Percentiles rank a stretch among this genome's conserved stretches.
Evolutionary conservation across 2,329 filamentous ascomycete genomes (phyloP).

Genomic region (Xylaria sp.): DNA sequence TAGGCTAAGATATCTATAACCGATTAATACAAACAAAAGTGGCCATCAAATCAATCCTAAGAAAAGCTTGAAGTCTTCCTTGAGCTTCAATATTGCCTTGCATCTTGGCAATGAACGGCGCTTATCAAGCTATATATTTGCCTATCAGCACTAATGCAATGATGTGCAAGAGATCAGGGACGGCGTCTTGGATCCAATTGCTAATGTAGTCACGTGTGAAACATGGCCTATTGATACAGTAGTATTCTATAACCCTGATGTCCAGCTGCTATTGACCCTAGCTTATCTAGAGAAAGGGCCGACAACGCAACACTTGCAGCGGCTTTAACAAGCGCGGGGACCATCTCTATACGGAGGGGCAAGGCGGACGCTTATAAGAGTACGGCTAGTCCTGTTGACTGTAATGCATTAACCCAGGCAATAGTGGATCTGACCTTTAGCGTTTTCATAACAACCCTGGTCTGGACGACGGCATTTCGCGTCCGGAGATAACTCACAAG

Average conservation of each 20-base stretch:
- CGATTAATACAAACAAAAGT: neutral
- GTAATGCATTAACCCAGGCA: constrained; percentile 16
- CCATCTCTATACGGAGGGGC: constrained; percentile 11
- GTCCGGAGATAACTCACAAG: constrained; percentile 2
- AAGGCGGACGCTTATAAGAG: neutral
- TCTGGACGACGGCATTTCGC: neutral
- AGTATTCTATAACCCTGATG: neutral
- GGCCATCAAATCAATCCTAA: neutral
- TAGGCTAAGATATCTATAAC: constrained; percentile 4
- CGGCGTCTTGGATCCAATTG: neutral
- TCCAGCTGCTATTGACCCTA: neutral
- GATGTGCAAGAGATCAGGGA: constrained; percentile 19
- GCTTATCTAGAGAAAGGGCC: constrained; percentile 20
- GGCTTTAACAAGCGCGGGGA: constrained; percentile 14
- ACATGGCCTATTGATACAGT: neutral
- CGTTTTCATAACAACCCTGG: neutral
- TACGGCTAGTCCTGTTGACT: neutral
- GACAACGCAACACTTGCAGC: constrained; percentile 3
- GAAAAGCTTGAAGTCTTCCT: neutral
- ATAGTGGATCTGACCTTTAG: neutral
- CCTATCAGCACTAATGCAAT: constrained; percentile 4
- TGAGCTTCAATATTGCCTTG: neutral
- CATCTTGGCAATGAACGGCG: neutral
- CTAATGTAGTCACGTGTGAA: constrained; percentile 4
- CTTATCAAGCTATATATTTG: constrained; percentile 9